These are phyloP conservation scores for Eucalyptus marginata DNA, from an alignment of 345 rosid genomes.

Conservation along the genomic window DNA sequence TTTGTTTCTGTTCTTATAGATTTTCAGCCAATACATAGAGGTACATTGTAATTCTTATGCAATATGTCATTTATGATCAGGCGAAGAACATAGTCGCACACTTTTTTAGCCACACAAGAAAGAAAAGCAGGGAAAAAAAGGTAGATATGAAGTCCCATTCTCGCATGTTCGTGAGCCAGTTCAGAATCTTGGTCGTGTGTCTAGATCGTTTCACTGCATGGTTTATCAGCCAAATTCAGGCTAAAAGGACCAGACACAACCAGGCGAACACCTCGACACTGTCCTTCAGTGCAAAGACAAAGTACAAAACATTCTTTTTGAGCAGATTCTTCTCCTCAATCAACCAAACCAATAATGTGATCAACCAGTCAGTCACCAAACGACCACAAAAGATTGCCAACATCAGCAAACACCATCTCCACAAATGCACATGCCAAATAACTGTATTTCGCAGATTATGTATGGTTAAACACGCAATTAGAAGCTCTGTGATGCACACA, in stretches of 20 bases:
- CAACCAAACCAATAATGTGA: conserved; percentile 22
- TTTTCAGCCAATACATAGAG: background rate
- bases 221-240: conserved; percentile 42
- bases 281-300: conserved; percentile 34
- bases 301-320: conserved; percentile 46
- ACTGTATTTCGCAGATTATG: background rate
- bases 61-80: background rate
- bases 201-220: conserved; percentile 23
- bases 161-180: conserved; percentile 1
- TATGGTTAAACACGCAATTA: conserved; percentile 26
- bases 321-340: conserved; percentile 40
- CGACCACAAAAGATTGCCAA: conserved; percentile 39
- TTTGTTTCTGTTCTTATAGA: background rate
- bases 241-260: conserved; percentile 31
- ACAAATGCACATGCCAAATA: conserved; percentile 37
- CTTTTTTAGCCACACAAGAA: background rate
- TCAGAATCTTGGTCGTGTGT: conserved; percentile 10
- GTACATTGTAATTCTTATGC: background rate
- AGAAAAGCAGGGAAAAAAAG: background rate
- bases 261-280: conserved; percentile 39
- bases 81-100: background rate
- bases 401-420: conserved; percentile 54
- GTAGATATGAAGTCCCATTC: background rate
- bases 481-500: conserved; percentile 10
- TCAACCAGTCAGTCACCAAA: conserved; percentile 25